Evolutionary conservation across 805 yeast genomes (phyloP).

Genomic region (Saccharomycopsis sp.): DNA sequence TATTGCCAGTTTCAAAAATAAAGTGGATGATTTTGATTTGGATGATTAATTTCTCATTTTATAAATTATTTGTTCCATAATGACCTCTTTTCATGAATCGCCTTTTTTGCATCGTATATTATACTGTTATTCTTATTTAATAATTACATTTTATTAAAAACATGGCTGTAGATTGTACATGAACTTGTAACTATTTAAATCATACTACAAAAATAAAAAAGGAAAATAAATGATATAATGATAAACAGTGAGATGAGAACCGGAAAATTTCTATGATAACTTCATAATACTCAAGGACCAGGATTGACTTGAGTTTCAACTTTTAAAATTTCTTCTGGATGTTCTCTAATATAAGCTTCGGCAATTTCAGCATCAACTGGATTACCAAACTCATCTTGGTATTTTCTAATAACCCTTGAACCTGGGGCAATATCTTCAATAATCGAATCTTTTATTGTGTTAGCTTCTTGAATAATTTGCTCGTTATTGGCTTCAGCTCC

Average conservation of each 20-base stretch:
- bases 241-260: no score
- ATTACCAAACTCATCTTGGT: slow-evolving; percentile 30
- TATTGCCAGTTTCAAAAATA: slow-evolving; percentile 77
- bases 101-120: neutral
- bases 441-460: slow-evolving; percentile 19
- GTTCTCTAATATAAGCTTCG: slow-evolving; percentile 17
- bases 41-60: slow-evolving; percentile 17
- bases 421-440: no score
- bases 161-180: no score
- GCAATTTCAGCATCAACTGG: slow-evolving; percentile 25
- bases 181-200: no score
- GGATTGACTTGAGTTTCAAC: slow-evolving; percentile 15
- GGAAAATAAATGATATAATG: no score
- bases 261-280: no score
- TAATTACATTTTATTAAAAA: no score
- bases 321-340: slow-evolving; percentile 17
- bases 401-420: slow-evolving; percentile 22
- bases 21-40: slow-evolving; percentile 48
- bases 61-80: neutral
- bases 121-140: no score
- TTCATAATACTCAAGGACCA: no score
- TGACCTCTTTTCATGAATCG: neutral
- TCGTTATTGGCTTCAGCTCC: slow-evolving; percentile 5
- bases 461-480: slow-evolving; percentile 2
- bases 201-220: no score